Percentiles rank a stretch among this genome's conserved stretches.
These are phyloP conservation scores for Mucor racemosus DNA, from an alignment of 371 early-diverging fungal species.

Conservation along the genomic window DNA sequence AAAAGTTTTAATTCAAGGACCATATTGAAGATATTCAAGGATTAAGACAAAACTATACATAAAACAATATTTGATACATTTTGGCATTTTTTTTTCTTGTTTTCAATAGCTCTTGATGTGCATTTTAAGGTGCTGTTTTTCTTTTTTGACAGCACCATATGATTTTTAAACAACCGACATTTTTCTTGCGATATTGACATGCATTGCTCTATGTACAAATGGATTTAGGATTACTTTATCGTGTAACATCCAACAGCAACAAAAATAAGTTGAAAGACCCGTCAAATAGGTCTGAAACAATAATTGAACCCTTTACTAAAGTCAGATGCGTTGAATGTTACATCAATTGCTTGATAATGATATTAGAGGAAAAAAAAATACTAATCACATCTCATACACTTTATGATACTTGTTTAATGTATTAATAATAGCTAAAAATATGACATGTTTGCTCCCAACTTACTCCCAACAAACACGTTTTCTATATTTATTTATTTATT, in stretches of 20 bases:
- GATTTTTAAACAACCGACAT: neutral
- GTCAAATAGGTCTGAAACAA: neutral
- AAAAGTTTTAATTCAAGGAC: neutral
- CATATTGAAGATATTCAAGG: neutral
- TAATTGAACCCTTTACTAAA: neutral
- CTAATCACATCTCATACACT: neutral
- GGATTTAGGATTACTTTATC: neutral
- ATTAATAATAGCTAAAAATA: too few species aligned
- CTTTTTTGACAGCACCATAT: neutral
- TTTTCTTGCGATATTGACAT: neutral
- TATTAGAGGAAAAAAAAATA: neutral
- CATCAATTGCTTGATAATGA: neutral
- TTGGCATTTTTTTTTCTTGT: too few species aligned
- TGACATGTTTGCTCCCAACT: too few species aligned
- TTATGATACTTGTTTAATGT: too few species aligned
- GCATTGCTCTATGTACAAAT: neutral
- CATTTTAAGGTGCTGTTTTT: too few species aligned
- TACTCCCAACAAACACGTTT: neutral
- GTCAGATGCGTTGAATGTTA: neutral
- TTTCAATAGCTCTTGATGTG: too few species aligned
- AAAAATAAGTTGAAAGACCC: neutral
- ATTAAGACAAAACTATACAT: too few species aligned
- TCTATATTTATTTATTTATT: neutral
- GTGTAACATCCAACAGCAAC: neutral
- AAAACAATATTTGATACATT: too few species aligned